These are phyloP conservation scores for Lactarius sanguifluus DNA, from an alignment of 768 basidiomycete species.

Conservation along the genomic window DNA sequence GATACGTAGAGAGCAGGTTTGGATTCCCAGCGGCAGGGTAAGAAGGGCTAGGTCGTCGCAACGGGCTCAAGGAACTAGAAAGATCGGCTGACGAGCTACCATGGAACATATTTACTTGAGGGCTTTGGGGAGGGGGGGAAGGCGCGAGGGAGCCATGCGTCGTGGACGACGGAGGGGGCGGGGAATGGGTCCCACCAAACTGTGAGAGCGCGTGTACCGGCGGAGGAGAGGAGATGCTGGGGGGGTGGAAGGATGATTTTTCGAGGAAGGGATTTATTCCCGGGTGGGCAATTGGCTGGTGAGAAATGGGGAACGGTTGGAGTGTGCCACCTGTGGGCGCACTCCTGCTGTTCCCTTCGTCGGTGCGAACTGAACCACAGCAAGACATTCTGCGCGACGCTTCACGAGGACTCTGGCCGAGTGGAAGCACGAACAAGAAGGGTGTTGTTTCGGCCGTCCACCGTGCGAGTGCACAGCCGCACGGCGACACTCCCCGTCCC, in stretches of 20 bases:
- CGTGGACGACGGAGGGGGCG: constrained; percentile 6
- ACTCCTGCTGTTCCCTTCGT: constrained; percentile 39
- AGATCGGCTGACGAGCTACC: constrained; percentile 5
- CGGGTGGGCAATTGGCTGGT: constrained; percentile 51
- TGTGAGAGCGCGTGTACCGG: constrained; percentile 1
- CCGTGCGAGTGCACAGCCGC: constrained; percentile 1
- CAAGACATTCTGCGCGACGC: constrained; percentile 61
- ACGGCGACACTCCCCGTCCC: neutral
- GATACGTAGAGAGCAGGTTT: constrained; percentile 22
- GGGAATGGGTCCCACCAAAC: neutral
- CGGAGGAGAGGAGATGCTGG: constrained; percentile 8
- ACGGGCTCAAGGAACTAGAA: constrained; percentile 2
- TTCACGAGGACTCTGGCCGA: neutral
- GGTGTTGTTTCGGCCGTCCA: neutral
- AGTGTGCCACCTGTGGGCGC: constrained; percentile 29
- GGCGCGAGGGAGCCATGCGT: constrained; percentile 1
- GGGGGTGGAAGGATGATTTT: neutral
- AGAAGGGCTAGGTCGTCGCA: constrained; percentile 22
- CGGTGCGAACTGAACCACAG: constrained; percentile 45
- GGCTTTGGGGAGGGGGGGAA: constrained; percentile 4
- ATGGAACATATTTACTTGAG: constrained; percentile 4
- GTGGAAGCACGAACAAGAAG: neutral
- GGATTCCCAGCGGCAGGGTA: constrained; percentile 16
- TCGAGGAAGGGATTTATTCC: constrained; percentile 14
- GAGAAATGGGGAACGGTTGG: constrained; percentile 41